Percentiles rank a stretch among this genome's conserved stretches.
Evolutionary conservation across 176 grass and related monocot genomes (phyloP).

Genomic region (Aegilops umbellulata): DNA sequence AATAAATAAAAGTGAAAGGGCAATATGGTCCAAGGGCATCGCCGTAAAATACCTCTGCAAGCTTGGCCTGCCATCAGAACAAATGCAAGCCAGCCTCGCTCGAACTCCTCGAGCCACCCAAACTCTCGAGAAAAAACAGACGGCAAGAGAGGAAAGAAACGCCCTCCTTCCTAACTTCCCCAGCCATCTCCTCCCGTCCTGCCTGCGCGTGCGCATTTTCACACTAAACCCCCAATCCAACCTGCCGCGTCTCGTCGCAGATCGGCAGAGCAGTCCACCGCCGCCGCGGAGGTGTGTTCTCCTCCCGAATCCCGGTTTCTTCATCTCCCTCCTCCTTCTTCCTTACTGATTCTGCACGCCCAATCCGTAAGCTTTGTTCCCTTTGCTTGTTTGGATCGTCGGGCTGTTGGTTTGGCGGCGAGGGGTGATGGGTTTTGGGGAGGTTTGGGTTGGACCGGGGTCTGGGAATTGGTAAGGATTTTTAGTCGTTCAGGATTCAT

Average conservation of each 20-base stretch:
- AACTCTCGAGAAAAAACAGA: background rate
- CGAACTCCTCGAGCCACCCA: slow-evolving; percentile 4
- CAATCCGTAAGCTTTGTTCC: background rate
- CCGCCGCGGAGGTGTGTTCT: slow-evolving; percentile 13
- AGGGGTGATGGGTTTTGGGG: background rate
- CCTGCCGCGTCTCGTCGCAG: background rate
- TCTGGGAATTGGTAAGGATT: background rate
- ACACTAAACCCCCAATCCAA: background rate
- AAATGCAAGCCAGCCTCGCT: slow-evolving; percentile 10
- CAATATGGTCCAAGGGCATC: slow-evolving; percentile 17
- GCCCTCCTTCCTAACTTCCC: background rate
- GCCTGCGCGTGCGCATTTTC: slow-evolving; percentile 24
- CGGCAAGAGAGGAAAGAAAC: slow-evolving; percentile 5
- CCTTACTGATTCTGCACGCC: background rate
- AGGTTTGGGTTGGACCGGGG: background rate
- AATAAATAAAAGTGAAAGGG: background rate
- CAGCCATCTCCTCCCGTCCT: too few relatives aligned
- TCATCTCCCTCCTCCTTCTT: background rate
- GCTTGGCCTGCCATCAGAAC: background rate
- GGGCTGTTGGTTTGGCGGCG: background rate
- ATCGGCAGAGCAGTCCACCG: background rate
- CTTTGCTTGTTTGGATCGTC: background rate
- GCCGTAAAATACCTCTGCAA: background rate
- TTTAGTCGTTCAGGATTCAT: background rate
- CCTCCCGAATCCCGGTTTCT: background rate